phyloP scores from a whole-genome alignment of 2,329 filamentous ascomycete species.

The Ophiostoma sp. region DNA sequence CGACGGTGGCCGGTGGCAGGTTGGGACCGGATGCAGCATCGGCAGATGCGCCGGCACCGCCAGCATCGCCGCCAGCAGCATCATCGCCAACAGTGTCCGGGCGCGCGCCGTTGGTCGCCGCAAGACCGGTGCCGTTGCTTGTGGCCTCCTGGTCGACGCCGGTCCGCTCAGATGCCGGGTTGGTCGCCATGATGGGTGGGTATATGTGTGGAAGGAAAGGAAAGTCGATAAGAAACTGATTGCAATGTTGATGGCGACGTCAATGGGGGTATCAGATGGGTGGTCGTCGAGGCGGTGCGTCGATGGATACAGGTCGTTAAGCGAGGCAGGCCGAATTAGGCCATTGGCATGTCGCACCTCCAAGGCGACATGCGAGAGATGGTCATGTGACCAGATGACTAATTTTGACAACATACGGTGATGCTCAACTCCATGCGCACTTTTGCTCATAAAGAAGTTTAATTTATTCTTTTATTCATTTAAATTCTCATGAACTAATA shows the following conservation, averaged over 20 bases:
- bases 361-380: not conserved
- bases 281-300: not conserved
- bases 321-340: constrained; percentile 10
- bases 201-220: not conserved
- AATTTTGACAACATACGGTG: not conserved
- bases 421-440: not conserved
- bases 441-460: not conserved
- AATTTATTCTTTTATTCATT: not conserved
- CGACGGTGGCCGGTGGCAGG: not conserved
- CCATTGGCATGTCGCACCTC: not conserved
- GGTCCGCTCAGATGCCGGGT: constrained; percentile 13
- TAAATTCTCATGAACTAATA: not conserved
- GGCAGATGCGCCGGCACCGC: not conserved
- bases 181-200: constrained; percentile 26
- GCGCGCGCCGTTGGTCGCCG: constrained; percentile 17
- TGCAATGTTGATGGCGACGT: not conserved
- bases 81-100: not conserved
- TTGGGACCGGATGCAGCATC: not conserved
- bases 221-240: not conserved
- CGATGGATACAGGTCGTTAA: not conserved
- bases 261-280: not conserved
- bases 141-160: constrained; percentile 20
- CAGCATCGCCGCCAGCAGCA: not conserved
- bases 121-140: constrained; percentile 24
- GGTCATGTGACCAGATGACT: constrained; percentile 21